A percentile compares a stretch with the other conserved stretches of the same genome.
Conservation (phyloP, 2,329 filamentous ascomycete species). For the Talaromyces sp. region DNA sequence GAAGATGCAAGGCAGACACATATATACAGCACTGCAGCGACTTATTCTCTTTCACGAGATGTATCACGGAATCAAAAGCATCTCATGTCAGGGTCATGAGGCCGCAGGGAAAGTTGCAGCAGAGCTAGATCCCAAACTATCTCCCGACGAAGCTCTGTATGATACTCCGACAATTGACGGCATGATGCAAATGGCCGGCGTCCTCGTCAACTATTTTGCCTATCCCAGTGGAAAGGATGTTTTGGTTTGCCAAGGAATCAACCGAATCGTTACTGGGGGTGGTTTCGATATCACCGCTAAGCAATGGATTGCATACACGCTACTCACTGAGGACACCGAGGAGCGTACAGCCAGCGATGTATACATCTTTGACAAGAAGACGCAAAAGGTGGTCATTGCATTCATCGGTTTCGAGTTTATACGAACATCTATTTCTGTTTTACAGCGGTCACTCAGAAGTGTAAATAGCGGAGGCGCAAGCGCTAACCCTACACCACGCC, state of each 20-base stretch:
- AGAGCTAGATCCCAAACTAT: constrained; percentile 6
- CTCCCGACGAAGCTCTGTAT: constrained; percentile 18
- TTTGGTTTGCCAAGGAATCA: constrained; percentile 10
- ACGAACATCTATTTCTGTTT: constrained; percentile 21
- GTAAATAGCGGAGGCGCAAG: constrained; percentile 7
- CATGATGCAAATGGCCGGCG: constrained; percentile 32
- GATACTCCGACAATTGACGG: constrained; percentile 26
- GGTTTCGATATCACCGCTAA: constrained; percentile 4
- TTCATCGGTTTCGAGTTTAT: constrained; percentile 5
- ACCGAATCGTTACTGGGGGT: constrained; percentile 1
- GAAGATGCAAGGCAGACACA: constrained; percentile 16
- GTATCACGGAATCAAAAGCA: constrained; percentile 19
- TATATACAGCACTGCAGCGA: constrained; percentile 10
- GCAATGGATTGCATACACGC: constrained; percentile 9
- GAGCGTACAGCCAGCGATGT: constrained; percentile 23
- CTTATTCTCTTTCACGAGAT: constrained; percentile 14
- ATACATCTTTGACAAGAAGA: constrained; percentile 28
- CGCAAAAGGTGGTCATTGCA: constrained; percentile 21
- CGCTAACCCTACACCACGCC: constrained; percentile 9
- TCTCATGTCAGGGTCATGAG: constrained; percentile 21
- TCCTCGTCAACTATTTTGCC: constrained; percentile 30
- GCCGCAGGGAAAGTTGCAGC: constrained; percentile 21
- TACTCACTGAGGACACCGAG: not conserved
- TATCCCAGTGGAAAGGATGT: constrained; percentile 8
- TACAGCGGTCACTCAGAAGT: constrained; percentile 18